A percentile compares a stretch with the other conserved stretches of the same genome.
phyloP scores from a whole-genome alignment of 1,139 yeast species.

The Kurtzmaniella quercitrusa region DNA sequence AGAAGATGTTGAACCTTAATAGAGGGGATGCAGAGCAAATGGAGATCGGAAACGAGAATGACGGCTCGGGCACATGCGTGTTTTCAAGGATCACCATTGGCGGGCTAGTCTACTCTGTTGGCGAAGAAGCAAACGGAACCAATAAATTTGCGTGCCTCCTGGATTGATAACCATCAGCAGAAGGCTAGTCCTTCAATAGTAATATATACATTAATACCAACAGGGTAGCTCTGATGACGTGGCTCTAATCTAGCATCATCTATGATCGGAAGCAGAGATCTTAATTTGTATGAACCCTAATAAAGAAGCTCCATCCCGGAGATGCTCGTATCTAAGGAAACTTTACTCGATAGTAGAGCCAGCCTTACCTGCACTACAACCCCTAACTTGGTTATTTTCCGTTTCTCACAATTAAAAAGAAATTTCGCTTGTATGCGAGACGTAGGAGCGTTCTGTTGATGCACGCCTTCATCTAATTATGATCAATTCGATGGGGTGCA shows the following conservation, averaged over 20 bases:
- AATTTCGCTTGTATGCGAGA: background rate
- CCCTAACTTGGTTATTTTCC: no score
- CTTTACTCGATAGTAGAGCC: no score
- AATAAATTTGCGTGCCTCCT: conserved; percentile 17
- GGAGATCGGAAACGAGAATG: conserved; percentile 25
- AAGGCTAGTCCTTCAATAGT: background rate
- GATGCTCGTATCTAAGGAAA: no score
- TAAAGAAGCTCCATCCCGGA: no score
- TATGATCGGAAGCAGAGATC: no score
- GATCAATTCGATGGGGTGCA: background rate
- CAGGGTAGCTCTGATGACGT: no score
- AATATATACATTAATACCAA: background rate
- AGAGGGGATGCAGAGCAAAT: conserved; percentile 42
- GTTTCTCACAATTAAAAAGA: no score
- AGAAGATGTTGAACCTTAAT: conserved; percentile 28
- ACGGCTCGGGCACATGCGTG: conserved; percentile 23
- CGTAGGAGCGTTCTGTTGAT: background rate
- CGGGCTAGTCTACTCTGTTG: conserved; percentile 34
- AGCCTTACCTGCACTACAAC: no score
- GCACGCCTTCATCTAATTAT: background rate
- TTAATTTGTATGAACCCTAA: no score
- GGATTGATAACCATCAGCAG: background rate
- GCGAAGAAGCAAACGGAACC: conserved; percentile 41
- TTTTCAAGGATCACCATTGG: conserved; percentile 27
- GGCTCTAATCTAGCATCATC: no score